Base-by-base conservation (phyloP, 139 green algal genomes). In the Auxenochlorella protothecoides region DNA sequence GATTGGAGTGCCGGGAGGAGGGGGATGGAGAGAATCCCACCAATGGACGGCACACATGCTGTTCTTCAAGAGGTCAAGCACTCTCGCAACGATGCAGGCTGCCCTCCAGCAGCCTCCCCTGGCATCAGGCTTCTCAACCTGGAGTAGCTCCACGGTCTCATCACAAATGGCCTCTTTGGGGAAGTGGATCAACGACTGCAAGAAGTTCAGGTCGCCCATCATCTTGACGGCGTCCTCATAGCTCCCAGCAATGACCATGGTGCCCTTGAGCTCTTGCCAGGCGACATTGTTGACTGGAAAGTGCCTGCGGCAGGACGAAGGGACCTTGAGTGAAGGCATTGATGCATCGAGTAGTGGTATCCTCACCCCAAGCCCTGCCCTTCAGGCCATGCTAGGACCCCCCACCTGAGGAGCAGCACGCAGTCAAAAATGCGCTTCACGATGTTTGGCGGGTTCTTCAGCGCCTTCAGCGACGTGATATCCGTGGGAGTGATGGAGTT, bases 361-460 rank as follows among this genome's bases (percentile, higher is more conserved):
- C 27, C 27, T 44, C 27, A 44, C 27, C 27, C 27, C 1, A 44
- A 62, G 57, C 57, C 10, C 57, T 62, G 57, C 57, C 27, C 5
- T 27, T 8, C 27, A 74, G 51, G 68, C 55, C 55, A 55, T 44
- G n/a, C 5, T 3, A 62, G 56, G 59, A n/a, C 3, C 12, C 12
- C 68, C 3, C 60, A 77, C 76, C 80, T 71, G 66, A 98, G 82
- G 55, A 98, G 74, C 56, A 98, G 82, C 78, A 97, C 91, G 72
- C 81, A 88, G 79, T 98, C 93, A 76, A 98, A 97, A 79, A 98
- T 97, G 65, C 93, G 87, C 86, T 96, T 97, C 57, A 98, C 86
- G 56, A 98, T 85, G 76, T 97, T 89, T 11, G 93, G 93, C 63
- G 93, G 92, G 75, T 94, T 96, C 80, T 95, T 96, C 6, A 98